These are phyloP conservation scores for Rhizoclosmatium globosum DNA, from an alignment of 192 early-diverging fungal species.

Conservation along the genomic window DNA sequence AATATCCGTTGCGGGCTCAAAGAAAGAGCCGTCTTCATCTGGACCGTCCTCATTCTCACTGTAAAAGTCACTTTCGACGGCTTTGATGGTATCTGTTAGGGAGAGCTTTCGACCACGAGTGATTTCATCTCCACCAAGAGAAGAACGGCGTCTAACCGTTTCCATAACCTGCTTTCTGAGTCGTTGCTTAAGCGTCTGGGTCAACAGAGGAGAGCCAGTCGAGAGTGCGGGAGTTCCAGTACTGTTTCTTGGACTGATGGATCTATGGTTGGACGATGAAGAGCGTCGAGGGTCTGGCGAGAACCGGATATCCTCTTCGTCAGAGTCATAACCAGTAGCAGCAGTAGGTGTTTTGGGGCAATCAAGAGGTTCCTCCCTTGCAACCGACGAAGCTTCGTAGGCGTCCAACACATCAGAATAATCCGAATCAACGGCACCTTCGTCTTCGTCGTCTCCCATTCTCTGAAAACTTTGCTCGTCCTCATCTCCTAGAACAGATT, in stretches of 20 bases:
- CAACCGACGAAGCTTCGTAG: slow-evolving; percentile 21
- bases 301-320: neutral
- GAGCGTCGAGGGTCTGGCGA: neutral
- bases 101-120: slow-evolving; percentile 5
- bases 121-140: slow-evolving; percentile 3
- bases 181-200: slow-evolving; percentile 8
- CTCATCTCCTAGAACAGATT: neutral
- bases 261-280: neutral
- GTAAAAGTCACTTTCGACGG: neutral
- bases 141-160: slow-evolving; percentile 9
- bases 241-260: slow-evolving; percentile 2
- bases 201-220: slow-evolving; percentile 12
- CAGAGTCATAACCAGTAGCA: neutral
- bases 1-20: neutral
- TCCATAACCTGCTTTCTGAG: neutral
- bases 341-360: too few species aligned
- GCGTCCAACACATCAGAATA: slow-evolving; percentile 22
- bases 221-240: neutral
- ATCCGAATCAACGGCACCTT: neutral
- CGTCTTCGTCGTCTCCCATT: neutral
- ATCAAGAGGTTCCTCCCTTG: neutral
- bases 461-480: neutral
- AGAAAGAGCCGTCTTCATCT: neutral
- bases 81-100: neutral
- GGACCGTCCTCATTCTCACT: neutral